Base-by-base conservation (phyloP, 2,329 filamentous ascomycete genomes). In the Corynespora cassiicola region DNA sequence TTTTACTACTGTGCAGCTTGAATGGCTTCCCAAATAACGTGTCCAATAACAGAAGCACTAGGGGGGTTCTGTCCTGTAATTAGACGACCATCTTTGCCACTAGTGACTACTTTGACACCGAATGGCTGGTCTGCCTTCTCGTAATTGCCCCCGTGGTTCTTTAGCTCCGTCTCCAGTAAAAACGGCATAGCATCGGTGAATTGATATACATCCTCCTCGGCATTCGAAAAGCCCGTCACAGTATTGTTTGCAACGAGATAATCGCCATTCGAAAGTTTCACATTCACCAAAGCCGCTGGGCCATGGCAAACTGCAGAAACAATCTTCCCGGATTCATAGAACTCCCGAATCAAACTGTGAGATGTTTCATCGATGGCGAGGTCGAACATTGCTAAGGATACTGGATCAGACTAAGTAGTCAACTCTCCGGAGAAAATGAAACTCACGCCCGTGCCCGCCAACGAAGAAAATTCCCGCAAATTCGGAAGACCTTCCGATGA, bases 331-430 rank as follows among this genome's bases (percentile, higher is more conserved):
- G 76, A 74, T 24, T 72, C 69, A 55, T 75, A 78, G 62, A 88
- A 87, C 62, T 86, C 81, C 44, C 73, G 69, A 55, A 85, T 81
- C 22, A 88, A 68, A 45, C 76, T 69, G 50, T 82, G 78, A 17
- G 79, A 83, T n/a, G 73, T 71, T 14, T 69, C 47, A 58, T 85
- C 78, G 39, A 71, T 70, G 37, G 76, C 77, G 12, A 88, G 79
- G 60, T 88, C 85, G 65, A 78, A 87, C 81, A 88, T 84, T 55
- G 84, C n/a, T n/a, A n/a, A n/a, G n/a, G n/a, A n/a, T n/a, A n/a
- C n/a, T n/a, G n/a, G n/a, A n/a, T n/a, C n/a, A n/a, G n/a, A n/a
- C n/a, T n/a, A n/a, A n/a, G n/a, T n/a, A n/a, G n/a, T n/a, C n/a
- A n/a, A n/a, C n/a, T n/a, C n/a, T n/a, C n/a, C n/a, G n/a, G n/a